Conservation (phyloP, 2,329 filamentous ascomycete species). For the Phialophora expanda region DNA sequence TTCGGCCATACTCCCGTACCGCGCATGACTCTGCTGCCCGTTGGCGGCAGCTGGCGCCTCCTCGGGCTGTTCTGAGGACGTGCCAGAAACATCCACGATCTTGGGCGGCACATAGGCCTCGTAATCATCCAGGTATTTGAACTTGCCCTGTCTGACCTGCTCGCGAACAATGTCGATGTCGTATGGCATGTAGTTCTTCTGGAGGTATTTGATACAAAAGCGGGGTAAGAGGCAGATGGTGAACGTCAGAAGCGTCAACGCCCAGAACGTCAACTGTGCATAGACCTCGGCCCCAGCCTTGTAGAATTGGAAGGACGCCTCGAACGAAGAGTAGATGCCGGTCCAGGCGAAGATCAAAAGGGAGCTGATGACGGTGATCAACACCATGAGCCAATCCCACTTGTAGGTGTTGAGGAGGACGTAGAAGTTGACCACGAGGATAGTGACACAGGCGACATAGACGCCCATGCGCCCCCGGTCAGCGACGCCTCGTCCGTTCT, state of each 20-base stretch:
- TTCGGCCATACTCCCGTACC: constrained; percentile 70
- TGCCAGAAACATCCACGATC: constrained; percentile 56
- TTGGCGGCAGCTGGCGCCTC: constrained; percentile 49
- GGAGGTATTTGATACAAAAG: constrained; percentile 81
- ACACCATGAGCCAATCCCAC: constrained; percentile 95
- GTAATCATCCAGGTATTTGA: constrained; percentile 70
- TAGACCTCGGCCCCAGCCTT: constrained; percentile 79
- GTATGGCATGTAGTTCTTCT: constrained; percentile 91
- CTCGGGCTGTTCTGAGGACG: constrained; percentile 62
- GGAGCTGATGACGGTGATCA: constrained; percentile 81
- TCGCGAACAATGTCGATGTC: constrained; percentile 97
- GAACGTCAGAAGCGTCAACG: constrained; percentile 76
- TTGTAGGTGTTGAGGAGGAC: constrained; percentile 95
- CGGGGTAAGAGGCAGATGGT: constrained; percentile 84
- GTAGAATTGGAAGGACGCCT: constrained; percentile 70
- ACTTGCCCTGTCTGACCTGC: constrained; percentile 82
- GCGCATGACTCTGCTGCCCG: constrained; percentile 43
- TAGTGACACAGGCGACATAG: constrained; percentile 81
- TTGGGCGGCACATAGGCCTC: constrained; percentile 59
- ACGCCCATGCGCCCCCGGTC: constrained; percentile 85
- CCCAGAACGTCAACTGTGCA: constrained; percentile 83
- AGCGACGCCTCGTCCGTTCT: constrained; percentile 74
- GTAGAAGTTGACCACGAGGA: constrained; percentile 90
- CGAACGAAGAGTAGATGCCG: constrained; percentile 76
- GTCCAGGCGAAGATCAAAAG: constrained; percentile 96